These are phyloP conservation scores for Oxalis stricta DNA, from an alignment of 441 rosid genomes.

Conservation along the genomic window DNA sequence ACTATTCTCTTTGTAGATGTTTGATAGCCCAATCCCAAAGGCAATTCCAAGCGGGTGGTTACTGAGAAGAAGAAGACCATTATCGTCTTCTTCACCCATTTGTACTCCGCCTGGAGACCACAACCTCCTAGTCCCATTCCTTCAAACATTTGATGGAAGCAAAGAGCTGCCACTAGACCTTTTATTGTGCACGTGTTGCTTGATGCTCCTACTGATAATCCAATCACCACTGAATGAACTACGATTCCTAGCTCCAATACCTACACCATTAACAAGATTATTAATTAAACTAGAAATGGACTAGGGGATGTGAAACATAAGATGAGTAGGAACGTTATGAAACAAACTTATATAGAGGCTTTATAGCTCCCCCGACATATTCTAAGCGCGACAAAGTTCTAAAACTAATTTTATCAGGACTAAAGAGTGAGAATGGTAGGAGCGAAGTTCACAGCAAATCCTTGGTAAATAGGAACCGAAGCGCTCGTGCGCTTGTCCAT, in stretches of 20 bases:
- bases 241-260: slow-evolving; percentile 34
- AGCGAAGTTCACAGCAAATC: too few relatives aligned
- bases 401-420: too few relatives aligned
- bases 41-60: slow-evolving; percentile 20
- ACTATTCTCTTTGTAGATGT: slow-evolving; percentile 9
- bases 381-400: too few relatives aligned
- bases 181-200: slow-evolving; percentile 25
- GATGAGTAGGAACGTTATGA: too few relatives aligned
- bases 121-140: slow-evolving; percentile 42
- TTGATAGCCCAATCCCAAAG: slow-evolving; percentile 19
- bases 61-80: slow-evolving; percentile 23
- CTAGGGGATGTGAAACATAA: not conserved
- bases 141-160: slow-evolving; percentile 42
- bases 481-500: too few relatives aligned
- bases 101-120: slow-evolving; percentile 23
- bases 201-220: slow-evolving; percentile 30
- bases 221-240: slow-evolving; percentile 41
- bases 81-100: slow-evolving; percentile 9
- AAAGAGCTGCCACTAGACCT: slow-evolving; percentile 27
- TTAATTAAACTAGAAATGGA: not conserved
- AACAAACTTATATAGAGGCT: not conserved
- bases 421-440: too few relatives aligned
- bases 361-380: too few relatives aligned
- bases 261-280: slow-evolving; percentile 2
- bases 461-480: too few relatives aligned